Base-by-base conservation (phyloP, 371 early-diverging fungal species). In the Mortierella sp. region DNA sequence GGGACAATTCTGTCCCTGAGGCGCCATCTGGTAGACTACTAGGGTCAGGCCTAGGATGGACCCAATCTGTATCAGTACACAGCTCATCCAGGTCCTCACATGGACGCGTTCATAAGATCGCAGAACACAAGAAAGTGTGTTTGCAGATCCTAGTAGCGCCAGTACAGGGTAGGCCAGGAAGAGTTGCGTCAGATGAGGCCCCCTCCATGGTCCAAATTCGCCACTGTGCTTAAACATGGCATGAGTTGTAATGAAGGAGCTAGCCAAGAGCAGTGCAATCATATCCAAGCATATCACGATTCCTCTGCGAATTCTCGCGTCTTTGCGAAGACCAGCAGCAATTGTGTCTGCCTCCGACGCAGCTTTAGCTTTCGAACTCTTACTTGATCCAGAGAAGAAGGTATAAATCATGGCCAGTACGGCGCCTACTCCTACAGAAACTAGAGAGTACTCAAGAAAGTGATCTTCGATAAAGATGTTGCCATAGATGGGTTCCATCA, bases 401-500 rank as follows among this genome's bases (percentile, higher is more conserved):
- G 64, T 74, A 55, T 70, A 72, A 37, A 72, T 47, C 42, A 76
- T 75, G 29, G 84, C 86, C 29, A 85, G 59, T 40, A 70, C 64
- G 53, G 79, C 72, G n/a, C 83, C 79, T 2, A 66, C 35, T 29
- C 82, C 71, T 6, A 70, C 53, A 35, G 76, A 71, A 17, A 55
- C 34, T 10, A 82, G 61, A 1, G 78, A 54, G 40, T 66, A 82
- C 42, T 80, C 76, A 22, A 70, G 37, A 45, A 85, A 87, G 35
- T 67, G 58, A 9, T 79, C 64, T 56, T 81, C 67, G 17, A 85
- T 72, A 58, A 89, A 86, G 22, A 90, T 83, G 68, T 86, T 88
- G 29, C 90, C 89, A 61, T 89, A 90, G 26, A 89, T 61, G 2
- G 90, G 90, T 58, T 90, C 90, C 68, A 89, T 64, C 76, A 86